Evolutionary conservation across 2,329 filamentous ascomycete genomes (phyloP).

Genomic region (Tolypocladium sp.): DNA sequence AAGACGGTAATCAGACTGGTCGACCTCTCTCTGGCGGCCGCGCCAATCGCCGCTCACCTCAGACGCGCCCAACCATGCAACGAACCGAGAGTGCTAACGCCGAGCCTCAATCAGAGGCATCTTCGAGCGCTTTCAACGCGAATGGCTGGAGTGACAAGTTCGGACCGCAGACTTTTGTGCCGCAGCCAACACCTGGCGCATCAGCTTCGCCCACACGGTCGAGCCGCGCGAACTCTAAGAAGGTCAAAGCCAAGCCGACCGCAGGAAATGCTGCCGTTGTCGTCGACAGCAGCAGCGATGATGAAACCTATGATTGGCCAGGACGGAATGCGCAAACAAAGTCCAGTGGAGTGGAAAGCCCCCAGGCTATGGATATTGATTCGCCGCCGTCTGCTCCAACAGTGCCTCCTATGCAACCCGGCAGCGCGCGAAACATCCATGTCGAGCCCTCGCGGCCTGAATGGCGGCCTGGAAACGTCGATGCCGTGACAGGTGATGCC

Average conservation of each 20-base stretch:
- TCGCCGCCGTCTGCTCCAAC: constrained; percentile 29
- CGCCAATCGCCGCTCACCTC: constrained; percentile 28
- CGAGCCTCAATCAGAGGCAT: constrained; percentile 10
- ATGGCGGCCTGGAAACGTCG: constrained; percentile 44
- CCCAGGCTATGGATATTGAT: constrained; percentile 59
- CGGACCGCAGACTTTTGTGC: constrained; percentile 44
- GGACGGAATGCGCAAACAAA: constrained; percentile 22
- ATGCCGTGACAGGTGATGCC: constrained; percentile 12
- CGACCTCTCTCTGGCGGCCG: constrained; percentile 31
- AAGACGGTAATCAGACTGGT: constrained; percentile 12
- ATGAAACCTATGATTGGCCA: constrained; percentile 24
- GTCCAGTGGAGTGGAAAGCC: constrained; percentile 29
- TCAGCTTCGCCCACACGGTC: constrained; percentile 36
- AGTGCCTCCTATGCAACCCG: constrained; percentile 9
- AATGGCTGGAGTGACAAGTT: constrained; percentile 47
- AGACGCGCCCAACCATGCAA: constrained; percentile 15
- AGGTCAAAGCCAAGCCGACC: constrained; percentile 47
- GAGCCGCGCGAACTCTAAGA: constrained; percentile 42
- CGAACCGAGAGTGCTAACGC: constrained; percentile 11
- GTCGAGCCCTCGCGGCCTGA: constrained; percentile 51
- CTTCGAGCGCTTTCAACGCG: constrained; percentile 34
- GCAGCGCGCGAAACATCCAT: constrained; percentile 39
- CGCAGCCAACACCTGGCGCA: constrained; percentile 27
- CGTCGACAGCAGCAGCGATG: constrained; percentile 37
- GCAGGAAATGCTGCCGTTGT: constrained; percentile 36